Evolutionary conservation across 2,329 filamentous ascomycete genomes (phyloP).

Genomic region (Escovopsis sp.): DNA sequence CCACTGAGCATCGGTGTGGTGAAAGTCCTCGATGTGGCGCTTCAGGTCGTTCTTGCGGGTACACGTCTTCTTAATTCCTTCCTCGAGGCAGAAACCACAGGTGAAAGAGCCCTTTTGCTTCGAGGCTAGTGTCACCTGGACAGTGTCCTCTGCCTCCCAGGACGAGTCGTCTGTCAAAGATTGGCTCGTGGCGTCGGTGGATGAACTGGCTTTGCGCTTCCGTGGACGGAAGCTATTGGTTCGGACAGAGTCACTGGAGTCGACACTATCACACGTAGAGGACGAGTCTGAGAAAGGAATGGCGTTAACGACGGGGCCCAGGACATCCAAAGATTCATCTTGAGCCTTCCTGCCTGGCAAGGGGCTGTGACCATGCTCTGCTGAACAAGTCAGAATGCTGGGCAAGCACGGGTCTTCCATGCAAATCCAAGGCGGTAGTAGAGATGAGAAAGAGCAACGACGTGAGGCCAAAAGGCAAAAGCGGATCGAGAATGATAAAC

Average conservation of each 20-base stretch:
- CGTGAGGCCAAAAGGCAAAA: not conserved
- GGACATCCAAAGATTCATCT: slow-evolving; percentile 21
- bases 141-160: slow-evolving; percentile 9
- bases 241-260: slow-evolving; percentile 24
- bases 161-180: slow-evolving; percentile 9
- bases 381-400: not conserved
- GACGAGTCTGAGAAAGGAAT: slow-evolving; percentile 25
- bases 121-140: slow-evolving; percentile 11
- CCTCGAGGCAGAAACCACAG: slow-evolving; percentile 28
- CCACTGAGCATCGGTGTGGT: slow-evolving; percentile 32
- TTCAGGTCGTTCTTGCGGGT: slow-evolving; percentile 34
- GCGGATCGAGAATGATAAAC: not conserved
- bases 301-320: slow-evolving; percentile 20
- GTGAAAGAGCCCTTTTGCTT: slow-evolving; percentile 26
- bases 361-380: slow-evolving; percentile 17
- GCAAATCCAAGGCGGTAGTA: no score
- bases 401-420: no score
- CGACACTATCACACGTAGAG: slow-evolving; percentile 24
- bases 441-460: no score
- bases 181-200: slow-evolving; percentile 4
- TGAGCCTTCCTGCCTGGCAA: slow-evolving; percentile 11
- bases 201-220: slow-evolving; percentile 11
- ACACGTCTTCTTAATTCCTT: slow-evolving; percentile 26
- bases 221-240: slow-evolving; percentile 21
- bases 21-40: slow-evolving; percentile 33